These are phyloP conservation scores for Phytophthora ohioensis DNA, from an alignment of 352 stramenopile genomes.

Conservation along the genomic window DNA sequence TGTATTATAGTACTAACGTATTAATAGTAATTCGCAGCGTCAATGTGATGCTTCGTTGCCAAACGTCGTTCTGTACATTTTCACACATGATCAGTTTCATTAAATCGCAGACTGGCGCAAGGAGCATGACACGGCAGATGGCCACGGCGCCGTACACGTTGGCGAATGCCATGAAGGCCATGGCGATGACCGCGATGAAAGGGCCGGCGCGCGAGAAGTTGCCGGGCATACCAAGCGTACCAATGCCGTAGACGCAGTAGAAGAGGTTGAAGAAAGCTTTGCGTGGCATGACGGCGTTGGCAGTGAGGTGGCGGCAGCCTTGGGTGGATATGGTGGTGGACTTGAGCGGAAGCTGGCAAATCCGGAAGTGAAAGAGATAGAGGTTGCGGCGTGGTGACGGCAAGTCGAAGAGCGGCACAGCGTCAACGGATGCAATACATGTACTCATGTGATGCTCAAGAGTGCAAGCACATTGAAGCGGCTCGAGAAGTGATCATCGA, in stretches of 20 bases:
- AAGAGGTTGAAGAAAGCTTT: constrained; percentile 49
- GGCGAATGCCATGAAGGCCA: constrained; percentile 53
- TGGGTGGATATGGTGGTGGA: neutral
- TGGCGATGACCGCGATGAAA: constrained; percentile 41
- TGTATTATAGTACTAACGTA: too few species aligned
- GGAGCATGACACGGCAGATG: constrained; percentile 48
- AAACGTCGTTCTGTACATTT: too few species aligned
- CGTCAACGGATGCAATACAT: neutral
- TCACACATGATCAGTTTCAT: too few species aligned
- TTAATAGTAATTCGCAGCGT: too few species aligned
- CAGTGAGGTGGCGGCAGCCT: neutral
- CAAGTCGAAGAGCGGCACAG: neutral
- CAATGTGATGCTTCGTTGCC: too few species aligned
- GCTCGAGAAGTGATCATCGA: neutral
- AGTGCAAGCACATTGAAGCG: neutral
- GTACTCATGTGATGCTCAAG: too few species aligned
- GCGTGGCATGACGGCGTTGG: constrained; percentile 22
- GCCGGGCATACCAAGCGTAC: constrained; percentile 61
- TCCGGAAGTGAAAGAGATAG: neutral
- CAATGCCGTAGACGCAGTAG: constrained; percentile 64
- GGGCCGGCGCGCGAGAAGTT: constrained; percentile 61
- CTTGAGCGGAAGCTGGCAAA: constrained; percentile 1
- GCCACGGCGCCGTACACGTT: constrained; percentile 50
- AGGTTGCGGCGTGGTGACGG: neutral
- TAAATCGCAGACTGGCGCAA: constrained; percentile 22